These are phyloP conservation scores for Seminavis robusta DNA, from an alignment of 108 stramenopile species.

Conservation along the genomic window DNA sequence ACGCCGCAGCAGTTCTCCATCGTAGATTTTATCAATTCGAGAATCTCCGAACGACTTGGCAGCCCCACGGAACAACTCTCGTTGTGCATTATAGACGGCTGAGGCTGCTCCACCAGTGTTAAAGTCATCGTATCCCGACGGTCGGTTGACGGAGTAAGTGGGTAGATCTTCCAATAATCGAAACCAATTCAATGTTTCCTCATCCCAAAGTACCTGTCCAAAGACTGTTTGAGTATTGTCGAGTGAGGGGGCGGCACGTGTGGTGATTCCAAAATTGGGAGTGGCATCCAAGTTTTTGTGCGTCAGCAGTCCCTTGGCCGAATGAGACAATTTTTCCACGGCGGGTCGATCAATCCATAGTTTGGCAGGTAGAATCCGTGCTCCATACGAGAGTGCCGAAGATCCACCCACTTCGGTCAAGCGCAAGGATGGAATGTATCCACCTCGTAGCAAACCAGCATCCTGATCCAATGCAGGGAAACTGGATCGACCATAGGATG, in stretches of 20 bases:
- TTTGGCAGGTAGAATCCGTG: constrained; percentile 56
- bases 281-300: constrained; percentile 64
- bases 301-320: constrained; percentile 62
- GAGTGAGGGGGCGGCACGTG: constrained; percentile 40
- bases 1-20: constrained; percentile 76
- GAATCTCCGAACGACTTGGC: constrained; percentile 82
- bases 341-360: constrained; percentile 64
- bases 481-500: constrained; percentile 53
- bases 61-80: constrained; percentile 71
- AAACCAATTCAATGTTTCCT: constrained; percentile 42
- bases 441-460: constrained; percentile 69
- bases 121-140: constrained; percentile 18
- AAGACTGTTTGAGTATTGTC: constrained; percentile 77
- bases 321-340: constrained; percentile 35
- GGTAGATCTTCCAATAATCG: constrained; percentile 57
- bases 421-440: constrained; percentile 67
- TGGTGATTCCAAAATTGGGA: constrained; percentile 82
- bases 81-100: constrained; percentile 70
- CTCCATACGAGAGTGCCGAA: constrained; percentile 44
- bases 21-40: constrained; percentile 65
- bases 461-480: constrained; percentile 60
- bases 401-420: constrained; percentile 55
- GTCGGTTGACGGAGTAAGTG: constrained; percentile 48
- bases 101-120: constrained; percentile 46
- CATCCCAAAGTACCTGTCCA: constrained; percentile 65